phyloP scores from a whole-genome alignment of 768 basidiomycete species.

The Hericium erinaceus region DNA sequence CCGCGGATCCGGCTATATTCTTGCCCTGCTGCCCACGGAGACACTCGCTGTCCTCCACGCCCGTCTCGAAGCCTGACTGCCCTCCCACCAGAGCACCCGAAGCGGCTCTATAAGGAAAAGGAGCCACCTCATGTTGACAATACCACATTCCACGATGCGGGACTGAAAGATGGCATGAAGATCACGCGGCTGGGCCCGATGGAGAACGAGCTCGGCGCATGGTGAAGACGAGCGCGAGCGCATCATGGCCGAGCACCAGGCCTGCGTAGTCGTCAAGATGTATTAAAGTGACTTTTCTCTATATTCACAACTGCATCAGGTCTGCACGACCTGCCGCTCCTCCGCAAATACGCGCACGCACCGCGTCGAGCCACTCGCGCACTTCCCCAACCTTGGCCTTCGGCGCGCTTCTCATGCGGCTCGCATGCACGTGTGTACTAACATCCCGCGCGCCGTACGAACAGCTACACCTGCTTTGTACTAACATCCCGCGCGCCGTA shows the following conservation, averaged over 20 bases:
- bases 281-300: background rate
- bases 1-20: too few relatives aligned
- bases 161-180: slow-evolving; percentile 57
- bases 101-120: slow-evolving; percentile 67
- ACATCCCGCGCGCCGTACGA: slow-evolving; percentile 50
- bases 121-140: slow-evolving; percentile 24
- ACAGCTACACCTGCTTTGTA: slow-evolving; percentile 32
- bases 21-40: too few relatives aligned
- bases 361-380: slow-evolving; percentile 45
- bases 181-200: slow-evolving; percentile 68
- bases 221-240: slow-evolving; percentile 52
- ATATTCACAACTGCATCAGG: slow-evolving; percentile 21
- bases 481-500: slow-evolving; percentile 41
- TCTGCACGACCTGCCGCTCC: slow-evolving; percentile 44
- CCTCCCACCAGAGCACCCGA: slow-evolving; percentile 58
- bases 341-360: slow-evolving; percentile 29
- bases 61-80: slow-evolving; percentile 53
- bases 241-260: slow-evolving; percentile 49
- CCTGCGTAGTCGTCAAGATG: slow-evolving; percentile 52
- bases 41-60: slow-evolving; percentile 43
- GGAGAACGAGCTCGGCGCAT: slow-evolving; percentile 40
- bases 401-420: slow-evolving; percentile 39
- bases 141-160: slow-evolving; percentile 29
- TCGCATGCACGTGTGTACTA: slow-evolving; percentile 39
- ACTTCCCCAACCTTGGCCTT: slow-evolving; percentile 59